Percentiles rank a stretch among this genome's conserved stretches.
Evolutionary conservation across 257 asterid genomes (phyloP).

Genomic region (Fraxinus excelsior): DNA sequence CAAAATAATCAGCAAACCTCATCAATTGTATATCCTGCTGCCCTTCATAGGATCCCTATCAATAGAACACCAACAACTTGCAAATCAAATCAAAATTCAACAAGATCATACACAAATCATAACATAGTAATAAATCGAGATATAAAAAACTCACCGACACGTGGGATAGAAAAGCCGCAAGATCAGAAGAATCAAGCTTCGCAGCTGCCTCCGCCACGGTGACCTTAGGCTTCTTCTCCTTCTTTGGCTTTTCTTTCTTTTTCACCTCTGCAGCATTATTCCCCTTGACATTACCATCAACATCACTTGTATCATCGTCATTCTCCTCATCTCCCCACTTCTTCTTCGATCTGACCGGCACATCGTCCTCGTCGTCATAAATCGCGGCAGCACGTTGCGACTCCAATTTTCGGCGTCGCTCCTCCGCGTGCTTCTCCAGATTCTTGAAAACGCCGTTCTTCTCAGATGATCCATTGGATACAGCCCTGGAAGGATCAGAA

Average conservation of each 20-base stretch:
- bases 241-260: conserved; percentile 73
- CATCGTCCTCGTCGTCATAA: conserved; percentile 47
- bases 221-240: conserved; percentile 70
- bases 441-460: conserved; percentile 49
- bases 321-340: conserved; percentile 32
- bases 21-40: conserved; percentile 79
- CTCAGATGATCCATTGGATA: conserved; percentile 56
- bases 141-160: conserved; percentile 43
- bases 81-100: conserved; percentile 6
- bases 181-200: conserved; percentile 67
- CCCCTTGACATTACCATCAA: conserved; percentile 35
- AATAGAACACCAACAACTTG: background rate
- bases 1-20: conserved; percentile 93
- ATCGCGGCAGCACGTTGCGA: conserved; percentile 55
- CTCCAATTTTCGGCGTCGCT: conserved; percentile 65
- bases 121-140: background rate
- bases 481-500: conserved; percentile 34
- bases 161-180: conserved; percentile 60
- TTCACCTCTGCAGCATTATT: conserved; percentile 45
- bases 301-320: conserved; percentile 42
- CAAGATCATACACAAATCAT: conserved; percentile 4
- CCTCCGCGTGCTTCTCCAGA: conserved; percentile 78
- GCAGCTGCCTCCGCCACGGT: conserved; percentile 79
- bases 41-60: conserved; percentile 74
- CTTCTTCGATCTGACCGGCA: conserved; percentile 40